These are phyloP conservation scores for Nigrospora oryzae DNA, from an alignment of 2,329 filamentous ascomycete species.

Conservation along the genomic window DNA sequence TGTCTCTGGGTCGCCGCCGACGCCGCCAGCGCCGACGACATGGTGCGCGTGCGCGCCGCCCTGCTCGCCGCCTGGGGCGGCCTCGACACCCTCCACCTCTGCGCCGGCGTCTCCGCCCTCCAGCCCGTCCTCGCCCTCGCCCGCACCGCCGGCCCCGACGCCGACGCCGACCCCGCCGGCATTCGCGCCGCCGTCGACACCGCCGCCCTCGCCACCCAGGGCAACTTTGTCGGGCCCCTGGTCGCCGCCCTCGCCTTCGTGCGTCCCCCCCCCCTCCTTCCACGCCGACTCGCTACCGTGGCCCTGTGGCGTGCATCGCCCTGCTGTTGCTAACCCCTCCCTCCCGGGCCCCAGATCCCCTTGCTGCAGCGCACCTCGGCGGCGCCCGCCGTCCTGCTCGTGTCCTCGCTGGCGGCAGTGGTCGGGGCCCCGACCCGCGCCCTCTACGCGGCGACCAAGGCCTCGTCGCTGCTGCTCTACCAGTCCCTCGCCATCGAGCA, in stretches of 20 bases:
- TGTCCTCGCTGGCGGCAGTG: slow-evolving; percentile 19
- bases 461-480: slow-evolving; percentile 21
- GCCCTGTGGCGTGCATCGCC: too few relatives aligned
- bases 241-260: slow-evolving; percentile 18
- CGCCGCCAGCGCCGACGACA: slow-evolving; percentile 15
- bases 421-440: slow-evolving; percentile 23
- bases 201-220: slow-evolving; percentile 14
- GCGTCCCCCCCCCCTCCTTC: background rate
- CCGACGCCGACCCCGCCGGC: slow-evolving; percentile 9
- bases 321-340: too few relatives aligned
- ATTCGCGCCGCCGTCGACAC: slow-evolving; percentile 15
- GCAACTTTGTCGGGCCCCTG: slow-evolving; percentile 21
- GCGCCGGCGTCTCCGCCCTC: slow-evolving; percentile 23
- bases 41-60: slow-evolving; percentile 15
- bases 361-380: slow-evolving; percentile 19
- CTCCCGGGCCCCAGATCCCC: slow-evolving; percentile 10
- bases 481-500: slow-evolving; percentile 25
- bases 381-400: slow-evolving; percentile 16
- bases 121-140: slow-evolving; percentile 21
- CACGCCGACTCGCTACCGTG: background rate
- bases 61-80: slow-evolving; percentile 17
- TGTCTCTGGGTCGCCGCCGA: slow-evolving; percentile 19
- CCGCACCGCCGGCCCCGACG: slow-evolving; percentile 6
- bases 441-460: slow-evolving; percentile 23
- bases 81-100: slow-evolving; percentile 21